Evolutionary conservation across 345 rosid genomes (phyloP).

Genomic region (Pistacia vera): DNA sequence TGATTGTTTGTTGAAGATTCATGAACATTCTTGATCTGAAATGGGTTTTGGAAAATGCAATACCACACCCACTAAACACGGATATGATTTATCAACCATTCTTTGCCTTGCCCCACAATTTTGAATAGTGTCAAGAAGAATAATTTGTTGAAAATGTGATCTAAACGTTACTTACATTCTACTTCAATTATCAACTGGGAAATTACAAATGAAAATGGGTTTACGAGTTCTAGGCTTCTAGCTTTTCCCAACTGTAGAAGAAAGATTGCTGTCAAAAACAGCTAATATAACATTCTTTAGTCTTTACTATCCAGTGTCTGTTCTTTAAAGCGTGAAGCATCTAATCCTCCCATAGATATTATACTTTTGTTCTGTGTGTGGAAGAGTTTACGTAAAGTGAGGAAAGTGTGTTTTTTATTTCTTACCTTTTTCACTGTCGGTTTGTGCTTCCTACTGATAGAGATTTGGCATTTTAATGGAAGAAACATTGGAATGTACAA

Average conservation of each 20-base stretch:
- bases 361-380: not conserved
- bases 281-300: not conserved
- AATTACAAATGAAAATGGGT: too few species aligned
- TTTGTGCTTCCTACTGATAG: conserved; percentile 9
- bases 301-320: not conserved
- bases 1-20: not conserved
- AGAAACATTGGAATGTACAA: conserved; percentile 10
- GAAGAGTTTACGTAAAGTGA: not conserved
- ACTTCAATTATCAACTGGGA: not conserved
- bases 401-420: not conserved
- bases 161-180: not conserved
- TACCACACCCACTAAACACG: conserved; percentile 6
- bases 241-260: not conserved
- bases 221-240: too few species aligned
- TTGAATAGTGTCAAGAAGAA: not conserved
- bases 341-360: not conserved
- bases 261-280: not conserved
- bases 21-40: not conserved
- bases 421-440: not conserved
- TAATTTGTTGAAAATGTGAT: not conserved
- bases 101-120: not conserved
- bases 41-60: not conserved
- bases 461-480: conserved; percentile 13
- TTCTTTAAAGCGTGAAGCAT: not conserved
- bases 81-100: not conserved